Base-by-base conservation (phyloP, 2,329 filamentous ascomycete genomes). In the Aspergillaceae sp. region DNA sequence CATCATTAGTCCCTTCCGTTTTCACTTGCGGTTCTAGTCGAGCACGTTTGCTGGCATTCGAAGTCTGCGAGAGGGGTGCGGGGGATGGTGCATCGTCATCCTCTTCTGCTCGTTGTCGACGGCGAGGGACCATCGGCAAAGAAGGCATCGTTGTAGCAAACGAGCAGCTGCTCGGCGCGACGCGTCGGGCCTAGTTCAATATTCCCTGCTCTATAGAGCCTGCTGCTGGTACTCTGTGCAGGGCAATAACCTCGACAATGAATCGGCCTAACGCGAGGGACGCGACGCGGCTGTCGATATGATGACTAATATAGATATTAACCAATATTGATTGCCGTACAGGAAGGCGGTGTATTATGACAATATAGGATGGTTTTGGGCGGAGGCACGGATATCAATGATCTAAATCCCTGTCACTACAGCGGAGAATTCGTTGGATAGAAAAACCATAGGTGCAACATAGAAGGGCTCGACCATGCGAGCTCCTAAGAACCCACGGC, bases 401-500 rank as follows among this genome's bases (percentile, higher is more conserved):
- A 36, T 36, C 34, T 5, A 19, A 36, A 36, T 11, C 5, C n/a
- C 34, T 38, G 19, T 38, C 11, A 26, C 36, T 28, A 38, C 7
- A 8, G 7, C n/a, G 7, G 7, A 4, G 27, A 8, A 8, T 8
- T 19, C 27, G 36, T 26, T 26, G 7, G 11, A 19, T 11, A 9
- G 7, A 38, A 28, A 1, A 38, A 9, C 7, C 26, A 38, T 19
- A 38, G 6, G 27, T 8, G 5, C n/a, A 38, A 27, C 26, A n/a
- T 36, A 11, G n/a, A n/a, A 36, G 26, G 26, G 19, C 19, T 19
- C 19, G 19, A 19, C 19, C 2, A 61, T 65, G 59, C 49, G 56
- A 6, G 54, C 59, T 27, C 59, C 59, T 29, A 59, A 61, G 29
- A 69, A 66, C 45, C 51, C 76, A 5, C 71, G 75, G 29, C 70